Conservation (phyloP, 1,139 yeast species). For the Suhomyces yuchorum region DNA sequence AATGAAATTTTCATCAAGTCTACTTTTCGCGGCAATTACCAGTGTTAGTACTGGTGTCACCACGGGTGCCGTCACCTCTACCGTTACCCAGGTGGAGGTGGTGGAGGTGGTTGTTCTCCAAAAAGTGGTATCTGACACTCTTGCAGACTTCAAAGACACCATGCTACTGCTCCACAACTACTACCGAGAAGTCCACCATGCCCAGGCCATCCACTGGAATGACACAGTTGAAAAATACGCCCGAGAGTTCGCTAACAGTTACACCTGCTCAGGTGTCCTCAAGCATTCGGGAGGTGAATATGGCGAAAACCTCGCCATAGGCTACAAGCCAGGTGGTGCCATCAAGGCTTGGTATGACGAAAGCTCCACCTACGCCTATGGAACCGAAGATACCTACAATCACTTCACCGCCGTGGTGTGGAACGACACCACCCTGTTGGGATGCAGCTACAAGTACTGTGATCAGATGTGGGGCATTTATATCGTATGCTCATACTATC, state of each 20-base stretch:
- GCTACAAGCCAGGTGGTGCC: conserved; percentile 34
- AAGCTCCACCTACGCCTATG: conserved; percentile 31
- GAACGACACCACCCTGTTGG: conserved; percentile 21
- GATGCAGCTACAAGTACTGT: conserved; percentile 21
- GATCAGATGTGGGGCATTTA: conserved; percentile 53
- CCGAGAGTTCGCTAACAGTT: conserved; percentile 28
- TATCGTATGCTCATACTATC: conserved; percentile 60
- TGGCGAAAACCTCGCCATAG: conserved; percentile 45
- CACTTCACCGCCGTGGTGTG: conserved; percentile 28
- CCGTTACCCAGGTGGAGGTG: conserved; percentile 21
- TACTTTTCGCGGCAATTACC: no score
- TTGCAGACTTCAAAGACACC: background rate
- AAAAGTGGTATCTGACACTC: background rate
- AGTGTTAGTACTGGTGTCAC: no score
- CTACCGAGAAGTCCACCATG: conserved; percentile 33
- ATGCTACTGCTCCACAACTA: conserved; percentile 34
- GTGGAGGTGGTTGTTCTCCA: conserved; percentile 19
- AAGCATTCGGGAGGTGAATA: conserved; percentile 37
- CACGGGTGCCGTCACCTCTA: conserved; percentile 5
- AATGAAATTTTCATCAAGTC: no score
- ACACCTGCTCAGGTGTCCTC: conserved; percentile 39
- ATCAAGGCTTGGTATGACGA: conserved; percentile 43
- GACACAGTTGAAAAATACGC: conserved; percentile 33
- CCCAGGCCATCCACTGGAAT: conserved; percentile 37
- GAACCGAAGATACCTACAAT: conserved; percentile 17